Percentiles rank a stretch among this genome's conserved stretches.
phyloP scores from a whole-genome alignment of 805 yeast genomes.

The Nematodospora valgi region DNA sequence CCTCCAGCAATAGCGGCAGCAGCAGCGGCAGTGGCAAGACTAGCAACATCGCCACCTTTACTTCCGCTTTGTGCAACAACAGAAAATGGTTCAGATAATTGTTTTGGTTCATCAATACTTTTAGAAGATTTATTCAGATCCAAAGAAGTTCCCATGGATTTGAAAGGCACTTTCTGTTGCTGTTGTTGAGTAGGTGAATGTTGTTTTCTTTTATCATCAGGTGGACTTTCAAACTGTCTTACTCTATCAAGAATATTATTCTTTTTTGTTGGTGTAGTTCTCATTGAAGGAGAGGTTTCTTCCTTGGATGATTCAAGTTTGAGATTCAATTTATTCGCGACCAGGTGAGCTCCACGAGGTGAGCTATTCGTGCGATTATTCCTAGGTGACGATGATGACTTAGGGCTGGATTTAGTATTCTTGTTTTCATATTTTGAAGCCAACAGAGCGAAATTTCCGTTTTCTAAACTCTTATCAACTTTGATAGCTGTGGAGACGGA shows the following conservation, averaged over 20 bases:
- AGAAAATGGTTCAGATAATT: constrained; percentile 16
- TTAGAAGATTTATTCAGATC: not conserved
- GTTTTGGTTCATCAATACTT: constrained; percentile 2
- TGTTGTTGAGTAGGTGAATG: not conserved
- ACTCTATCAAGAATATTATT: constrained; percentile 32
- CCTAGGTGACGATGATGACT: constrained; percentile 11
- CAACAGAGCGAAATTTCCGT: constrained; percentile 16
- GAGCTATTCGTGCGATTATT: not conserved
- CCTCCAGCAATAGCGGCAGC: constrained; percentile 10
- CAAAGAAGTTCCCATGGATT: not conserved
- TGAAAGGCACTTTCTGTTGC: not conserved
- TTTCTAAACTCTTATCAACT: not conserved
- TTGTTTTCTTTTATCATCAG: constrained; percentile 1
- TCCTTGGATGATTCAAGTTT: too few species aligned
- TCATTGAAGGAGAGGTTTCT: constrained; percentile 9
- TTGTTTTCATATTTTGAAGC: constrained; percentile 21
- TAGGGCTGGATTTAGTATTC: not conserved
- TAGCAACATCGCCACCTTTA: constrained; percentile 4
- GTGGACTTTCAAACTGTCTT: constrained; percentile 33
- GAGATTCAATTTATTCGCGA: too few species aligned
- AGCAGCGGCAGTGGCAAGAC: constrained; percentile 11
- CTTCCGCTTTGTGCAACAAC: not conserved
- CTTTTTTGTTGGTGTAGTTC: constrained; percentile 18
- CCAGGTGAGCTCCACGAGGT: too few species aligned
- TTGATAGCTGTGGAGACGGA: too few species aligned